Conservation (phyloP, 1,284 basidiomycete species). For the Ganoderma sinense region DNA sequence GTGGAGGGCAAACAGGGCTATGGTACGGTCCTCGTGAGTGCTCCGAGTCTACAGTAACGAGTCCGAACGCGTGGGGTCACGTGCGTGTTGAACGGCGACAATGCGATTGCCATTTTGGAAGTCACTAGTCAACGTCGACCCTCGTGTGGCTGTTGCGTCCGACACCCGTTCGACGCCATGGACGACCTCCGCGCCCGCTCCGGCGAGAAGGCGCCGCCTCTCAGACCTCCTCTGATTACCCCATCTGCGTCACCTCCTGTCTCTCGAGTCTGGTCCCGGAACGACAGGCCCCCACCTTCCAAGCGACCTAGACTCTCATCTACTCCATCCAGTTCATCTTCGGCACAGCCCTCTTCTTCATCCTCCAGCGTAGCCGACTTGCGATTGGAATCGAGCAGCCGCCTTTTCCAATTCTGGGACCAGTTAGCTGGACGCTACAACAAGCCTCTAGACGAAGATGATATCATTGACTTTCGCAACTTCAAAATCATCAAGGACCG, state of each 20-base stretch:
- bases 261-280: constrained; percentile 28
- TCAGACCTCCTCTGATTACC: constrained; percentile 36
- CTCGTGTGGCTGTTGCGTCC: constrained; percentile 14
- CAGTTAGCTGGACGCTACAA: constrained; percentile 71
- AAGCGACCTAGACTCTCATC: constrained; percentile 48
- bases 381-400: constrained; percentile 37
- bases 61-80: constrained; percentile 19
- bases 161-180: constrained; percentile 26
- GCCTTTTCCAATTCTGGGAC: constrained; percentile 69
- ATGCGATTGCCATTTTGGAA: constrained; percentile 20
- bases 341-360: constrained; percentile 35
- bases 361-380: constrained; percentile 11
- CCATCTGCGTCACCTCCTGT: constrained; percentile 45
- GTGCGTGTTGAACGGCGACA: constrained; percentile 23
- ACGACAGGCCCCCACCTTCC: constrained; percentile 43
- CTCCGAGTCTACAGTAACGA: too few species aligned
- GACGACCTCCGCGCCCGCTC: constrained; percentile 15
- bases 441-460: constrained; percentile 74
- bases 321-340: constrained; percentile 37
- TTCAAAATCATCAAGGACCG: constrained; percentile 69
- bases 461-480: constrained; percentile 72
- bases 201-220: constrained; percentile 10
- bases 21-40: too few species aligned
- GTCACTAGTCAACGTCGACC: constrained; percentile 16
- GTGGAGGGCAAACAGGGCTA: neutral